phyloP scores from a whole-genome alignment of 1,284 basidiomycete species.

The Agaricales sp. region DNA sequence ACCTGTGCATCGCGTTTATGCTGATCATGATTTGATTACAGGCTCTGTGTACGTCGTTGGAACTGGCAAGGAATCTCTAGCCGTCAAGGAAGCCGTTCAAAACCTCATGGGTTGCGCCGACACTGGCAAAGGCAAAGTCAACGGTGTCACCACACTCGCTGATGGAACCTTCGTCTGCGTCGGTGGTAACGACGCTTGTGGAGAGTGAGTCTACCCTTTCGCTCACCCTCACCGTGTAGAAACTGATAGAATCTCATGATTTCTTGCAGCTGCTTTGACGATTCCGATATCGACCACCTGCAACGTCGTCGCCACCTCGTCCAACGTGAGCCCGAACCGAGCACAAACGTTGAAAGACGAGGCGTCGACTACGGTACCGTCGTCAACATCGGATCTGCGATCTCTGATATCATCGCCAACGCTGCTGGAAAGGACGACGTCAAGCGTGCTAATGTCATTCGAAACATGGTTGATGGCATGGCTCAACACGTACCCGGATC shows the following conservation, averaged over 20 bases:
- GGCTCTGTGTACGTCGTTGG: neutral
- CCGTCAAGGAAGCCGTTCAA: neutral
- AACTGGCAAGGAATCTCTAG: neutral
- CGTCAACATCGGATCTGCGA: neutral
- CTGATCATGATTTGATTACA: too few species aligned
- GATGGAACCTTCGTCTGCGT: neutral
- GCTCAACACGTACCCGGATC: slow-evolving; percentile 7
- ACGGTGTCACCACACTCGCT: neutral
- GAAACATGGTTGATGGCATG: slow-evolving; percentile 9
- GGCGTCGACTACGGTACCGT: neutral
- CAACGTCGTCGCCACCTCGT: neutral
- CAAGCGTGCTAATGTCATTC: slow-evolving; percentile 9
- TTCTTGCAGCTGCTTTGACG: neutral
- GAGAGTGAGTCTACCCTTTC: neutral
- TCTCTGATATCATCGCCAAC: neutral
- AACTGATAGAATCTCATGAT: too few species aligned
- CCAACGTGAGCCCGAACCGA: neutral
- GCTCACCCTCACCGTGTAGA: too few species aligned
- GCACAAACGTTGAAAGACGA: neutral
- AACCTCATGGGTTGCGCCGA: neutral
- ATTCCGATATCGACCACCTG: neutral
- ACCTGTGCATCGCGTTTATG: too few species aligned
- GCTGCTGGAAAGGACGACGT: neutral
- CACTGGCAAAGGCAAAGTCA: neutral
- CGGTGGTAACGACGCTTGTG: neutral